Percentiles rank a stretch among this genome's conserved stretches.
Conservation (phyloP, 148 eudicot species). For the Persicaria tinctoria region DNA sequence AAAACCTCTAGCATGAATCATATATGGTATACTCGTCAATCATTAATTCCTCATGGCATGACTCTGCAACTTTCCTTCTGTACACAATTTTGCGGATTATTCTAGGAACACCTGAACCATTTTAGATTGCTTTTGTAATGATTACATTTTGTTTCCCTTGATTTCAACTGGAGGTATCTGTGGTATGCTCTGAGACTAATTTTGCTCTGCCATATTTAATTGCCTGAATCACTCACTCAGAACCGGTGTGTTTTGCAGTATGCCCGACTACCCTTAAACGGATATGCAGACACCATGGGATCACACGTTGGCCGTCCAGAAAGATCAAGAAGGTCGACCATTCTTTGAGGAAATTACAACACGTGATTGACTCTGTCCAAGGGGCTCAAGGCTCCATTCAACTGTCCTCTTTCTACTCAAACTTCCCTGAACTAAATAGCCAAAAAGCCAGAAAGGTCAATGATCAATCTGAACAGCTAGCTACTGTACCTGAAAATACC, state of each 20-base stretch:
- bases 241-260: slow-evolving; percentile 39
- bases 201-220: too few species aligned
- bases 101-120: too few species aligned
- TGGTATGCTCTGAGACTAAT: too few species aligned
- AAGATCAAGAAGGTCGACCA: slow-evolving; percentile 95
- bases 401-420: slow-evolving; percentile 65
- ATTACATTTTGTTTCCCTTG: too few species aligned
- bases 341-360: slow-evolving; percentile 75
- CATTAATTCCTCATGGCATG: too few species aligned
- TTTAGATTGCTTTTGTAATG: too few species aligned
- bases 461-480: slow-evolving; percentile 25
- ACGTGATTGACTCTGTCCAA: slow-evolving; percentile 81
- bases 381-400: slow-evolving; percentile 78
- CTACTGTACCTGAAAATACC: slow-evolving; percentile 34
- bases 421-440: slow-evolving; percentile 59
- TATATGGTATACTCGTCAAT: too few species aligned
- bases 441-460: slow-evolving; percentile 26
- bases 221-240: background rate
- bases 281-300: slow-evolving; percentile 93
- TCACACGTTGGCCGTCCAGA: slow-evolving; percentile 90
- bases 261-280: slow-evolving; percentile 95
- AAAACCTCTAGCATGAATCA: too few species aligned
- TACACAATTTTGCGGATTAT: too few species aligned
- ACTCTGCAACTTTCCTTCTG: too few species aligned
- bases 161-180: too few species aligned